Base-by-base conservation (phyloP, 2,329 filamentous ascomycete species). In the Cytospora piceae region DNA sequence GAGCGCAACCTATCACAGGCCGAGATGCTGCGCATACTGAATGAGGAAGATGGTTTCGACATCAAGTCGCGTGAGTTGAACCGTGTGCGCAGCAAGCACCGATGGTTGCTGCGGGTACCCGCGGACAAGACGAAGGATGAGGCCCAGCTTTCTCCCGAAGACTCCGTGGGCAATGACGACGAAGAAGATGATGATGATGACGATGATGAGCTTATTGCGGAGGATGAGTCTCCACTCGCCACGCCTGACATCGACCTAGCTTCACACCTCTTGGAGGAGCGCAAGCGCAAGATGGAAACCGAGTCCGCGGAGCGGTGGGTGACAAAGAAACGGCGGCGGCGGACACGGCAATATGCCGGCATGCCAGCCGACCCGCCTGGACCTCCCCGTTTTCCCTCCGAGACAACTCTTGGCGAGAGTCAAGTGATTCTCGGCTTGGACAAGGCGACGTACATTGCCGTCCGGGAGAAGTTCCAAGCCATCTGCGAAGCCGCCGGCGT, bases 391-490 rank as follows among this genome's bases (percentile, higher is more conserved):
- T 95, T 93, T 69, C 90, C 90, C 0, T 94, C 91, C 0, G 92
- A 95, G 75, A 94, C 90, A 15, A 94, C 91, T 0, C 85, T 95
- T 66, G 89, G 92, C 69, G 90, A 94, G 76, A 89, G 90, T 72
- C 92, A 93, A 73, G 82, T 83, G 15, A 90, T 88, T 66, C 80
- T 96, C 32, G 81, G 79, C 46, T 80, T 96, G 39, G 85, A 90
- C 71, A 85, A 83, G 58, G 76, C 81, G 1, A 78, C 85, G 52
- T 95, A 95, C 74, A 83, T 82, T 37, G 78, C 85, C 66, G 76
- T 92, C 20, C 85, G 92, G 34, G 81, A 87, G 58, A 83, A 85
- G 32, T 95, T 93, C 69, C 85, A 89, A 70, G 78, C 78, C 12
- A 91, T 95, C 17, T 94, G 92, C 72, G 83, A 87, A 68, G 84